These are phyloP conservation scores for Saccharomycopsis microspora DNA, from an alignment of 805 yeast species.

Conservation along the genomic window DNA sequence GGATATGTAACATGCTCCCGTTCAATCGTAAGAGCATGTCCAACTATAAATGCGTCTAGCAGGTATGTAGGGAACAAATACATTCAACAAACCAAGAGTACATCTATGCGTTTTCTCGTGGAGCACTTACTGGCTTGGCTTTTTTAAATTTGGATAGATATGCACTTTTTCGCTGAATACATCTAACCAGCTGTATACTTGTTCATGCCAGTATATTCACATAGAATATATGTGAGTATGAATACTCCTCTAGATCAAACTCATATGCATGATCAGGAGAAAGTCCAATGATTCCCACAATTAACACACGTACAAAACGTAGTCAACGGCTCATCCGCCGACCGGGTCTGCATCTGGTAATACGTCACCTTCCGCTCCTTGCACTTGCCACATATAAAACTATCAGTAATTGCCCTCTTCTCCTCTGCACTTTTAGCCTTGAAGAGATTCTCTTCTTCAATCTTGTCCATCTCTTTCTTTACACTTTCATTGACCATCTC, in stretches of 20 bases:
- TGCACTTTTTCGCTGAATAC: too few species aligned
- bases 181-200: too few species aligned
- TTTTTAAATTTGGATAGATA: too few species aligned
- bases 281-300: conserved; percentile 98
- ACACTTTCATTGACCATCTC: conserved; percentile 93
- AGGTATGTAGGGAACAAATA: too few species aligned
- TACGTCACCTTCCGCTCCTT: conserved; percentile 94
- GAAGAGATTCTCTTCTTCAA: conserved; percentile 80
- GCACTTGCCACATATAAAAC: conserved; percentile 97
- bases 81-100: too few species aligned
- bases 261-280: conserved; percentile 35
- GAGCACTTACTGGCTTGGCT: too few species aligned
- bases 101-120: too few species aligned
- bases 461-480: conserved; percentile 72
- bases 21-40: too few species aligned
- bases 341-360: conserved; percentile 95
- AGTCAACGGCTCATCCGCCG: conserved; percentile 98
- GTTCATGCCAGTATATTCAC: too few species aligned
- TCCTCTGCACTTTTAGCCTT: conserved; percentile 98
- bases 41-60: too few species aligned
- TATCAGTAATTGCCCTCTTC: conserved; percentile 89
- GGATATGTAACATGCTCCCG: too few species aligned
- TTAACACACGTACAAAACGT: conserved; percentile 97
- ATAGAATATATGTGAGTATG: too few species aligned
- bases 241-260: not conserved